phyloP scores from a whole-genome alignment of 1,284 basidiomycete genomes.

The Microbotryum saponariae region DNA sequence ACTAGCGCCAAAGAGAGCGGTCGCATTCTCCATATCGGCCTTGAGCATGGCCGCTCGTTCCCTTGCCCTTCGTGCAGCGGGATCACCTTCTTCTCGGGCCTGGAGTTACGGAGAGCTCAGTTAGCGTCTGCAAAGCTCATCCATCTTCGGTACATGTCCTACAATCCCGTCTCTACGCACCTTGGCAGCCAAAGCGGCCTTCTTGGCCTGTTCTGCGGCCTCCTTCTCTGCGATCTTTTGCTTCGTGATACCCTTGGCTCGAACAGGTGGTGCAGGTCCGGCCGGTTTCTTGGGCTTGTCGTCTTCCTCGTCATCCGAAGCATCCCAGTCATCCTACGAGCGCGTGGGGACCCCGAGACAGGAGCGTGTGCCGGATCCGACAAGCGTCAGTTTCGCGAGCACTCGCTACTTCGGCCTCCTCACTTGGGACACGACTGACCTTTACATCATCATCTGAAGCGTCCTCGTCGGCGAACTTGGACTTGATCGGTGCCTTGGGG shows the following conservation, averaged over 20 bases:
- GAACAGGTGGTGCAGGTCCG: conserved; percentile 43
- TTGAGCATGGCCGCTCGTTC: conserved; percentile 66
- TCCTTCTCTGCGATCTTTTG: conserved; percentile 83
- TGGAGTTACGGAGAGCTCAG: background rate
- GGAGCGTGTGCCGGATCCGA: background rate
- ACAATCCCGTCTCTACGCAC: conserved; percentile 16
- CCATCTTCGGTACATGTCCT: conserved; percentile 29
- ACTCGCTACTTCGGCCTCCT: background rate
- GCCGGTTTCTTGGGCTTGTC: conserved; percentile 45
- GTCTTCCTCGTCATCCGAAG: conserved; percentile 60
- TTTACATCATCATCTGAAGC: conserved; percentile 54
- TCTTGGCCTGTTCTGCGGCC: conserved; percentile 48
- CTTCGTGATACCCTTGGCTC: conserved; percentile 80
- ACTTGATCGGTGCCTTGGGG: conserved; percentile 44
- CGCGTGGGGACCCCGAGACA: conserved; percentile 5
- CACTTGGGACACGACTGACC: conserved; percentile 31
- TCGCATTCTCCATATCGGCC: conserved; percentile 73
- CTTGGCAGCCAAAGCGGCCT: conserved; percentile 41
- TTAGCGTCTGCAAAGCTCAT: background rate
- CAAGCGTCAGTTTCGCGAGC: too few species aligned
- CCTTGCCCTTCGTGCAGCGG: conserved; percentile 63
- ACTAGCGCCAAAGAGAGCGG: conserved; percentile 66
- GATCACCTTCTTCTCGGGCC: conserved; percentile 52
- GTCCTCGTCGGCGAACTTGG: conserved; percentile 80
- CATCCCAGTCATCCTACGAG: conserved; percentile 83